Evolutionary conservation across 2,329 filamentous ascomycete species (phyloP).

Genomic region (Colletotrichum paranaense): DNA sequence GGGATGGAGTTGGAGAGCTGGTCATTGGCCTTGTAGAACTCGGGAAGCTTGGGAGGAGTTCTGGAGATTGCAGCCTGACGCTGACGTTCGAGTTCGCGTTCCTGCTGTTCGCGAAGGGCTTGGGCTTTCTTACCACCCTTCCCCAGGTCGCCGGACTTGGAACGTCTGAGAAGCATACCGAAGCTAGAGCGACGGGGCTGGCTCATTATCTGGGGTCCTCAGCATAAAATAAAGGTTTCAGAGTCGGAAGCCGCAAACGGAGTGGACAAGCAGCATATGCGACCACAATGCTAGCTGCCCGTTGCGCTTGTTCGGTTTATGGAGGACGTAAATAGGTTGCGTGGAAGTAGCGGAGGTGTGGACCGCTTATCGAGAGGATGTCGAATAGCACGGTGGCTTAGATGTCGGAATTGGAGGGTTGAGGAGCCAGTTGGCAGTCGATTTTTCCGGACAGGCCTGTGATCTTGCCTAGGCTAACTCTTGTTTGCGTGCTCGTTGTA

Average conservation of each 20-base stretch:
- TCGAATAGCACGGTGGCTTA: not conserved
- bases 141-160: slow-evolving; percentile 74
- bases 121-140: slow-evolving; percentile 70
- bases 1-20: slow-evolving; percentile 57
- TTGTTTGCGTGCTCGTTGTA: not conserved
- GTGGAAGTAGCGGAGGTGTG: slow-evolving; percentile 12
- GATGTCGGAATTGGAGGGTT: not conserved
- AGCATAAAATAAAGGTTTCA: slow-evolving; percentile 34
- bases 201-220: slow-evolving; percentile 45
- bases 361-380: slow-evolving; percentile 1
- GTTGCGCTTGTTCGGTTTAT: slow-evolving; percentile 25
- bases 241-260: slow-evolving; percentile 28
- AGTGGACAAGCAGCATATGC: slow-evolving; percentile 6
- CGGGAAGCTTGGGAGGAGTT: slow-evolving; percentile 62
- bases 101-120: slow-evolving; percentile 57
- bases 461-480: not conserved
- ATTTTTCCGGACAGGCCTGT: not conserved
- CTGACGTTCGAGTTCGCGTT: slow-evolving; percentile 59
- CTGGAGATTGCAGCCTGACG: slow-evolving; percentile 59
- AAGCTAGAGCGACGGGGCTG: slow-evolving; percentile 57
- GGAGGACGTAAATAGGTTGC: not conserved
- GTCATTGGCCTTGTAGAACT: slow-evolving; percentile 61
- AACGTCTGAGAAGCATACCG: slow-evolving; percentile 73
- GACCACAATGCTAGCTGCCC: slow-evolving; percentile 16
- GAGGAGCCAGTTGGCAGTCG: not conserved